Evolutionary conservation across 2,329 filamentous ascomycete species (phyloP), one percentile per base, ranked within the genome.

Genomic region (Macrophomina tecta): DNA sequence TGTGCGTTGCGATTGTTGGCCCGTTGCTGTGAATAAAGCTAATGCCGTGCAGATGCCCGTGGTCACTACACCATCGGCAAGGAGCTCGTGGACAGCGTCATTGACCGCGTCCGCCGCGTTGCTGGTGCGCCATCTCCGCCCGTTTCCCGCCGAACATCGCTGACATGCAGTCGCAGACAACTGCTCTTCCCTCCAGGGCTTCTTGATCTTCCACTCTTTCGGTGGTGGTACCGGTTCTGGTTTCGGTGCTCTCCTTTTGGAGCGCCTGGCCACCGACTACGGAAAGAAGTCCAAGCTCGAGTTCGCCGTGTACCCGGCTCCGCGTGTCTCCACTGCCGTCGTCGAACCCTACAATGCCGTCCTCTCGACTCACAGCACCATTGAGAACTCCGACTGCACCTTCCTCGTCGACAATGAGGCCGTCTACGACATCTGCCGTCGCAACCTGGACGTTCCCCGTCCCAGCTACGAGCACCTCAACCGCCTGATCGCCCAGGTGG

Each of bases 351-450:
- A 99, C 90, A 99, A 99, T 89, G 97, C 95, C 63, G 97, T 98
- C 80, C 90, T 99, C 73, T 97, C 95, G 75, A 98, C 95, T 71
- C 95, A 99, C 89, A 98, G 94, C 79, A 98, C 95, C 72, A 90
- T 99, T 67, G 95, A 99, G 89, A 94, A 99, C 88, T 97, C 94
- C 70, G 95, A 99, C 88, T 98, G 95, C 88, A 96, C 92, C 76
- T 99, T 99, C 89, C 97, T 98, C 93, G 95, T 99, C 74, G 95
- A 99, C 86, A 99, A 99, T 84, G 95, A 99, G 87, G 95, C 95
- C 77, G 97, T 99, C 82, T 98, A 98, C 84, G 95, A 98, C 81
- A 98, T 99, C 81, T 99, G 95, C 90, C 91, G 94, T 78, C 91
- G 93, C 80, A 98, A 97, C 87, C 89, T 99, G 72, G 94, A 93